These are phyloP conservation scores for Pseudopithomyces chartarum DNA, from an alignment of 2,329 filamentous ascomycete genomes.

Conservation along the genomic window DNA sequence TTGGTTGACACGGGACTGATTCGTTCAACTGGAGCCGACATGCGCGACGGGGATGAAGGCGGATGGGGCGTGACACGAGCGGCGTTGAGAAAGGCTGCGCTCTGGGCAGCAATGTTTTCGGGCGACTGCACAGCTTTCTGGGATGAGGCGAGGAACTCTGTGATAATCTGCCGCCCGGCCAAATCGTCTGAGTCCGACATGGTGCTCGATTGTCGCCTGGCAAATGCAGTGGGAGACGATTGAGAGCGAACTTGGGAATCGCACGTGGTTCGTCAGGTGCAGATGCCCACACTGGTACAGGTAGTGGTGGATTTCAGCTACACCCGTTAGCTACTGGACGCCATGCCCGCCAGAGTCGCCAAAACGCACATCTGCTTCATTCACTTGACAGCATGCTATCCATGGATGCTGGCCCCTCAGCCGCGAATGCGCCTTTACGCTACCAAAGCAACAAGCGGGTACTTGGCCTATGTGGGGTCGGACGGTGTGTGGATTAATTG, in stretches of 20 bases:
- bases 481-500: slow-evolving; percentile 9
- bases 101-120: slow-evolving; percentile 17
- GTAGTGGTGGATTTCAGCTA: too few relatives aligned
- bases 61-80: slow-evolving; percentile 22
- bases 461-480: not conserved
- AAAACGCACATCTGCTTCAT: too few relatives aligned
- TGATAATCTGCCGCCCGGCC: slow-evolving; percentile 30
- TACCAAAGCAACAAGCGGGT: not conserved
- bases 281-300: too few relatives aligned
- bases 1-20: slow-evolving; percentile 7
- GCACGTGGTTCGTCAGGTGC: not conserved
- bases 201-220: too few relatives aligned
- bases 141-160: slow-evolving; percentile 19
- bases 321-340: too few relatives aligned
- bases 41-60: not conserved
- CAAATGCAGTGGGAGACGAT: not conserved
- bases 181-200: slow-evolving; percentile 15
- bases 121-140: slow-evolving; percentile 7
- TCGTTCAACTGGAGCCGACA: not conserved
- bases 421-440: not conserved
- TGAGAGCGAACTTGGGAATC: not conserved
- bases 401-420: too few relatives aligned
- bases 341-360: too few relatives aligned
- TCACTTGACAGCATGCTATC: too few relatives aligned
- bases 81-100: slow-evolving; percentile 36